phyloP scores from a whole-genome alignment of 208 protist genomes.

The Porcisia deanei region DNA sequence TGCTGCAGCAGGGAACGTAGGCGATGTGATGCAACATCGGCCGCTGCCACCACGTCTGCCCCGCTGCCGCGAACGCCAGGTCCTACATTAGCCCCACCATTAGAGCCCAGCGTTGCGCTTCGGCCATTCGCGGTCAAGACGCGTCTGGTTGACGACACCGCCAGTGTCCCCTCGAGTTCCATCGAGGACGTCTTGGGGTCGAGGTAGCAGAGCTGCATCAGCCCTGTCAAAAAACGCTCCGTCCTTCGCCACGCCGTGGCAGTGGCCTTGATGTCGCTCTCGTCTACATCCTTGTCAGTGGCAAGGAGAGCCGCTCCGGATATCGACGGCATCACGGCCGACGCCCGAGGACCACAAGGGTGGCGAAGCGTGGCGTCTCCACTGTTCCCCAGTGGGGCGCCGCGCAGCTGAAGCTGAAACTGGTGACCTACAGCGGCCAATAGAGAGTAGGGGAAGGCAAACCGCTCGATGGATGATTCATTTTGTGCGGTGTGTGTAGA shows the following conservation, averaged over 20 bases:
- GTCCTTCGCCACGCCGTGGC: constrained; percentile 34
- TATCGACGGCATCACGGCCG: constrained; percentile 19
- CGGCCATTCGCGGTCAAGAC: constrained; percentile 31
- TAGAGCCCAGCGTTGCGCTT: not conserved
- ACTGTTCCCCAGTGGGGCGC: constrained; percentile 32
- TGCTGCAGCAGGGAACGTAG: constrained; percentile 18
- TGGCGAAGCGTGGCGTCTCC: constrained; percentile 30
- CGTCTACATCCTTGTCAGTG: not conserved
- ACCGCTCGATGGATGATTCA: not conserved
- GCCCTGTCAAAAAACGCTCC: constrained; percentile 42
- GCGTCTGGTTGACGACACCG: constrained; percentile 56
- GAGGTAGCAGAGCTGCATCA: constrained; percentile 57
- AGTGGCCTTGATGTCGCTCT: constrained; percentile 20
- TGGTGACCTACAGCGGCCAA: constrained; percentile 82
- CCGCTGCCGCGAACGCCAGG: not conserved
- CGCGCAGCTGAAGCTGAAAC: constrained; percentile 45
- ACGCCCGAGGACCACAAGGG: constrained; percentile 23
- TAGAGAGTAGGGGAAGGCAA: constrained; percentile 58
- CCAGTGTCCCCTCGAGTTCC: constrained; percentile 64
- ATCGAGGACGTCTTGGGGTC: constrained; percentile 55
- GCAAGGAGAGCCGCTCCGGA: not conserved
- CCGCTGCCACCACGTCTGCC: constrained; percentile 12
- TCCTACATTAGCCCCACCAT: not conserved
- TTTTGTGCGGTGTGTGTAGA: not conserved
- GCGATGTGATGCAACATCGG: constrained; percentile 26